Conservation (phyloP, 345 rosid species). For the Moringa oleifera region DNA sequence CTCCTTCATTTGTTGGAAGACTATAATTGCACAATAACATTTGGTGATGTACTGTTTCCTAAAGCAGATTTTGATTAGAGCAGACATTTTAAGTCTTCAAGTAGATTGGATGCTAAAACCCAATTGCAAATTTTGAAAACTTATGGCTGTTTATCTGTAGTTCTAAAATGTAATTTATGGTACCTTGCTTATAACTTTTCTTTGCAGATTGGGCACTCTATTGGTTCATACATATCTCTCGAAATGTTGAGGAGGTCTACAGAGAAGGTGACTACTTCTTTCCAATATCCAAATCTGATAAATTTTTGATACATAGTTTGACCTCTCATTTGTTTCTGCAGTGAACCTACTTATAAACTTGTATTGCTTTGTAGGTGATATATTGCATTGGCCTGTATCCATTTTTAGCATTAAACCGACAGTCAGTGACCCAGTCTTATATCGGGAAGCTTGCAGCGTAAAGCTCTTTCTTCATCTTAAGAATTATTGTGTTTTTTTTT, state of each 20-base stretch:
- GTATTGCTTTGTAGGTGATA: constrained; percentile 35
- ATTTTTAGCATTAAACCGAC: constrained; percentile 54
- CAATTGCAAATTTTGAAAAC: too few relatives aligned
- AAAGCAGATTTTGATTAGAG: background rate
- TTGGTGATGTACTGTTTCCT: background rate
- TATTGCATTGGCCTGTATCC: constrained; percentile 72
- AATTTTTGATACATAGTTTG: background rate
- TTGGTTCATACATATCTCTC: constrained; percentile 68
- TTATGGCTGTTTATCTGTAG: background rate
- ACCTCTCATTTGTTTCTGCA: background rate
- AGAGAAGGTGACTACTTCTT: constrained; percentile 42
- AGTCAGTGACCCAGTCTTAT: constrained; percentile 43
- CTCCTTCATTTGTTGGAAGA: background rate
- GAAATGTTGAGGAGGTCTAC: constrained; percentile 48
- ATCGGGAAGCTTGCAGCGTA: constrained; percentile 55
- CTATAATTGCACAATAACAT: too few relatives aligned
- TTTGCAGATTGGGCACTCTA: constrained; percentile 81
- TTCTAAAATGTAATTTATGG: constrained; percentile 4
- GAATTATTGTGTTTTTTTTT: background rate
- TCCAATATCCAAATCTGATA: background rate
- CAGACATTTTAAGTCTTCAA: background rate
- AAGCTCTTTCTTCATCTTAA: constrained; percentile 20
- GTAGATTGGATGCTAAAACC: too few relatives aligned
- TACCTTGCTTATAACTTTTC: constrained; percentile 15
- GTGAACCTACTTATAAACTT: background rate